A percentile compares a stretch with the other conserved stretches of the same genome.
Conservation (phyloP, 768 basidiomycete species). For the Sporobolomyces roseus region DNA sequence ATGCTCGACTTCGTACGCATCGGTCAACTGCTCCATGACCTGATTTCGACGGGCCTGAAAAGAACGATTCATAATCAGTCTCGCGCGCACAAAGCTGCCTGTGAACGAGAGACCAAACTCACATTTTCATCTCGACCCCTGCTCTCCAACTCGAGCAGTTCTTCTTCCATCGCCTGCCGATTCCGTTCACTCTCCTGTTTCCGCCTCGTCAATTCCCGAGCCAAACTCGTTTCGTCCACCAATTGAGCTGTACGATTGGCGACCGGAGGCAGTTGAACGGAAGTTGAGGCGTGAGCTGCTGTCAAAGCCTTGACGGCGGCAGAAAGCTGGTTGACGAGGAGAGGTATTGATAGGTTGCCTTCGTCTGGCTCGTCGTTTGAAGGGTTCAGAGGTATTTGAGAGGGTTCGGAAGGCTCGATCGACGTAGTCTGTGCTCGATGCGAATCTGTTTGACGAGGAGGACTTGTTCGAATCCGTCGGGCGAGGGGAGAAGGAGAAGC, state of each 20-base stretch:
- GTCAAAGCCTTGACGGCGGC: constrained; percentile 13
- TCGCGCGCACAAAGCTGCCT: no score
- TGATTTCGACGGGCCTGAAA: constrained; percentile 1
- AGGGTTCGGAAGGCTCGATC: neutral
- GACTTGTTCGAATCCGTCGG: neutral
- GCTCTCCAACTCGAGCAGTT: constrained; percentile 15
- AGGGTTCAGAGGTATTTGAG: neutral
- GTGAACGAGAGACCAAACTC: neutral
- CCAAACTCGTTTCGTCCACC: neutral
- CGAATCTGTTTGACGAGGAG: no score
- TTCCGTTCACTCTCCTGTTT: constrained; percentile 16
- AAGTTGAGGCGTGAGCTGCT: neutral
- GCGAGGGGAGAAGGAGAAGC: neutral
- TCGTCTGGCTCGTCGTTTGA: neutral
- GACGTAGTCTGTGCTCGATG: no score
- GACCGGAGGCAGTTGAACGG: neutral
- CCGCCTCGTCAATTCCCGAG: neutral
- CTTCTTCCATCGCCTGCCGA: constrained; percentile 13
- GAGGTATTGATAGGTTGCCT: constrained; percentile 10
- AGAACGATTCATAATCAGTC: no score
- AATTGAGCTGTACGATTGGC: neutral
- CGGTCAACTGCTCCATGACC: neutral
- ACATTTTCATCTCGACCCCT: neutral
- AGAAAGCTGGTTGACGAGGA: constrained; percentile 10
- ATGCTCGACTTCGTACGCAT: constrained; percentile 23